Base-by-base conservation (phyloP, 257 asterid species). In the Euphrasia confusa region DNA sequence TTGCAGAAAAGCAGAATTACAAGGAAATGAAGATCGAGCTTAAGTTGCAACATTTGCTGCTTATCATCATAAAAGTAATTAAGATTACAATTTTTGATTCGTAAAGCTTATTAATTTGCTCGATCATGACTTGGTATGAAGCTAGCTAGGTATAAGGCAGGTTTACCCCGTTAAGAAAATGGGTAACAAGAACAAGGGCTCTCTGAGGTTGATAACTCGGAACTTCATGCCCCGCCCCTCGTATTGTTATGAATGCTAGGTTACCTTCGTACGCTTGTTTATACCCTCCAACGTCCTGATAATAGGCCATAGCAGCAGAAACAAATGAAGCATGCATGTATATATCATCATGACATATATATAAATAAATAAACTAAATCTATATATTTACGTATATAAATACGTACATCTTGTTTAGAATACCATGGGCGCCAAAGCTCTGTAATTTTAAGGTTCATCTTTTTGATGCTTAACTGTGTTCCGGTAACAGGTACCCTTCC, bases 201-300 rank as follows among this genome's bases (percentile, higher is more conserved):
- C 93, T 69, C 10, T 70, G 78, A 2, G 96, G 93, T 61, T 81
- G 77, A 56, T 66, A 89, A 75, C 93, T 86, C 6, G 96, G 95
- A 28, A 84, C 96, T 73, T 86, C 87, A 77, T 89, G 96, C 10
- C 96, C 96, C 45, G 96, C 96, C 14, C 85, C 95, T 79, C 90
- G 71, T 0, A 86, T 83, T 2, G 90, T 89, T 0, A 83, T 84
- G 79, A 89, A 84, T 68, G 93, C 80, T 49, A 88, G 18, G 32
- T 83, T 71, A 1, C 79, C 79, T 54, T 75, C 54, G 24, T 85
- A 89, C 6, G 64, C 75, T 76, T 89, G 81, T 40, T 84, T 68
- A 17, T 78, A 88, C 30, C 96, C 95, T 58, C 88, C 95, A 40
- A 88, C 94, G 89, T 87, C 42, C 40, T 35, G 47, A 10, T 17